A percentile compares a stretch with the other conserved stretches of the same genome.
Evolutionary conservation across 2,329 filamentous ascomycete genomes (phyloP).

Genomic region (Botrytis squamosa): DNA sequence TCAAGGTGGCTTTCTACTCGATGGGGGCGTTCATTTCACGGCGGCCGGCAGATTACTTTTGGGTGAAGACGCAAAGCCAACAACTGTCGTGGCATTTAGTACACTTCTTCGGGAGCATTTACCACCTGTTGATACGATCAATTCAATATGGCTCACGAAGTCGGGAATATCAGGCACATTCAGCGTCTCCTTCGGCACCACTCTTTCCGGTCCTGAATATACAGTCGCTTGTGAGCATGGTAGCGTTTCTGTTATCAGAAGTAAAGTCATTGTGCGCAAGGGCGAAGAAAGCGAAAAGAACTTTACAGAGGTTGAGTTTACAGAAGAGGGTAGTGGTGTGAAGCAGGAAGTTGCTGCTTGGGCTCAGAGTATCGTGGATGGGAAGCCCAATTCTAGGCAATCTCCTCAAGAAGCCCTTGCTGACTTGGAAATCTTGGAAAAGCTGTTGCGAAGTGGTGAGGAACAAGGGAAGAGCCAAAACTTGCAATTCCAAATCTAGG

Average conservation of each 20-base stretch:
- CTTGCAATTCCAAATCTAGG: slow-evolving; percentile 33
- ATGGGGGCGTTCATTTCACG: slow-evolving; percentile 71
- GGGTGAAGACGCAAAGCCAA: slow-evolving; percentile 38
- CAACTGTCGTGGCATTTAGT: slow-evolving; percentile 33
- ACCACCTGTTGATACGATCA: slow-evolving; percentile 39
- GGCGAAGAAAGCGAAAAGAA: slow-evolving; percentile 34
- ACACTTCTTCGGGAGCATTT: slow-evolving; percentile 36
- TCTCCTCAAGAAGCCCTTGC: slow-evolving; percentile 34
- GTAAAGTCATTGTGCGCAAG: slow-evolving; percentile 34
- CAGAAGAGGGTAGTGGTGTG: slow-evolving; percentile 34
- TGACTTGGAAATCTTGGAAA: slow-evolving; percentile 38
- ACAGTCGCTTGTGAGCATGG: slow-evolving; percentile 39
- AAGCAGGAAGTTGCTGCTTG: slow-evolving; percentile 38
- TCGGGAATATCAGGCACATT: slow-evolving; percentile 39
- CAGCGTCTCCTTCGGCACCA: slow-evolving; percentile 37
- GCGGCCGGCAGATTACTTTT: slow-evolving; percentile 63
- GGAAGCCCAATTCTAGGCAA: slow-evolving; percentile 31
- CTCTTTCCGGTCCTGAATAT: slow-evolving; percentile 36
- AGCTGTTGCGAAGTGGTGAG: slow-evolving; percentile 41
- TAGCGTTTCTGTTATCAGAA: slow-evolving; percentile 31
- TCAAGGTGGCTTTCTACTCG: slow-evolving; percentile 75
- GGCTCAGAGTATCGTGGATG: slow-evolving; percentile 34
- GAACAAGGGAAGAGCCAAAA: slow-evolving; percentile 32
- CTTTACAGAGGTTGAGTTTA: slow-evolving; percentile 34
- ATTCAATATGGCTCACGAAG: slow-evolving; percentile 38